A percentile compares a stretch with the other conserved stretches of the same genome.
These are phyloP conservation scores for Cnidoscolus chayamansa DNA, from an alignment of 441 rosid species.

Conservation along the genomic window DNA sequence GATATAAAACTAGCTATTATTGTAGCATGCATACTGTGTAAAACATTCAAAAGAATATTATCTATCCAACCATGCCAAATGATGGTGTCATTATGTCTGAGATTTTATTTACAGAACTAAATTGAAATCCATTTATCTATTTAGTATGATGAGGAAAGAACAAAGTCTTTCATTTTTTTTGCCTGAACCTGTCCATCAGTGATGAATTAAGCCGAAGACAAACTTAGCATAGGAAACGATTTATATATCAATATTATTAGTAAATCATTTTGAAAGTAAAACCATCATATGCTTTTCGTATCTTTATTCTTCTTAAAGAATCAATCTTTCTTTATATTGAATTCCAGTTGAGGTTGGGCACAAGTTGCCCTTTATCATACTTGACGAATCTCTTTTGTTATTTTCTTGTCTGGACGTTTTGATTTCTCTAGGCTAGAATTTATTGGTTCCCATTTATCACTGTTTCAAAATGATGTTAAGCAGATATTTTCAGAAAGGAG, in stretches of 20 bases:
- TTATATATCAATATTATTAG: background rate
- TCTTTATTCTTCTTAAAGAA: background rate
- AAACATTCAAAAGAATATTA: background rate
- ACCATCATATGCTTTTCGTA: background rate
- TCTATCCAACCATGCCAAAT: background rate
- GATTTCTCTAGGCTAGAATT: background rate
- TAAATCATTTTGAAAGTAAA: background rate
- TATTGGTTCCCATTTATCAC: background rate
- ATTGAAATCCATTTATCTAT: background rate
- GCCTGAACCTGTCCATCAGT: background rate
- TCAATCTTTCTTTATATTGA: background rate
- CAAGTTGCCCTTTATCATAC: background rate
- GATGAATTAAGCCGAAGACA: background rate
- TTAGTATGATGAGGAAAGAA: background rate
- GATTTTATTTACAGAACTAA: background rate
- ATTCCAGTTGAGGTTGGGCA: background rate
- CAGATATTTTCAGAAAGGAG: slow-evolving; percentile 94
- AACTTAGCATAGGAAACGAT: background rate
- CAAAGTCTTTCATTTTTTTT: background rate
- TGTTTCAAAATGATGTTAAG: slow-evolving; percentile 8
- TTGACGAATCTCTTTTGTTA: background rate
- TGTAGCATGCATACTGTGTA: background rate
- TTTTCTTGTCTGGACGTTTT: background rate
- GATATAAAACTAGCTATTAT: background rate
- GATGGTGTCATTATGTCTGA: background rate